Evolutionary conservation across 2,329 filamentous ascomycete genomes (phyloP).

Genomic region (Cercospora brassicicola): DNA sequence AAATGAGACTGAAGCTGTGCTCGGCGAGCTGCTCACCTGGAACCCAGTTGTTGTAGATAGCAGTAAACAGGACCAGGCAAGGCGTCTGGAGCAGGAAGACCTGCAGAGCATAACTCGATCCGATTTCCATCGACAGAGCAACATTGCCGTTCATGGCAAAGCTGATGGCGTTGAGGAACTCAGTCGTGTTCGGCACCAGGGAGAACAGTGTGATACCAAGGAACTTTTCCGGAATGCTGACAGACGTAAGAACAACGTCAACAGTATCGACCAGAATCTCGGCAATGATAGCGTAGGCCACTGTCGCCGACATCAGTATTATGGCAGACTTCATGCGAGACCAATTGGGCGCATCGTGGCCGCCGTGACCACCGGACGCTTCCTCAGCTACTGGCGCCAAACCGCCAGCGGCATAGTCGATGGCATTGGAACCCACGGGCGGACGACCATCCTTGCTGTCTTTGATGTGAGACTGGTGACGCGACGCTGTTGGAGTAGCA

Average conservation of each 20-base stretch:
- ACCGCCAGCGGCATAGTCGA: conserved; percentile 34
- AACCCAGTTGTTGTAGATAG: conserved; percentile 63
- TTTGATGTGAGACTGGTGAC: conserved; percentile 22
- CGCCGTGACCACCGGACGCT: conserved; percentile 54
- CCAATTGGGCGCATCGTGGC: conserved; percentile 99
- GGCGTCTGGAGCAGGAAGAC: conserved; percentile 94
- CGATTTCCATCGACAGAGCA: conserved; percentile 97
- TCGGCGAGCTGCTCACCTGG: conserved; percentile 55
- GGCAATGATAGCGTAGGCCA: conserved; percentile 94
- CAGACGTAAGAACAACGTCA: conserved; percentile 87
- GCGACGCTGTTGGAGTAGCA: conserved; percentile 16
- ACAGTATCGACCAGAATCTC: conserved; percentile 97
- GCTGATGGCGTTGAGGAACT: conserved; percentile 98
- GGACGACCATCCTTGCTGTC: conserved; percentile 18
- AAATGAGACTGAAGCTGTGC: conserved; percentile 80
- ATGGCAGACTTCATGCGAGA: conserved; percentile 85
- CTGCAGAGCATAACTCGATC: conserved; percentile 92
- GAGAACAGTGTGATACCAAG: conserved; percentile 95
- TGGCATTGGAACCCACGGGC: not conserved
- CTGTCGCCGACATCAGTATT: conserved; percentile 82
- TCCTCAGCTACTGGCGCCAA: conserved; percentile 33
- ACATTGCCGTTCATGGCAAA: conserved; percentile 99
- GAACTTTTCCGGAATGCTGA: conserved; percentile 95
- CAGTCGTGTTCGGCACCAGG: conserved; percentile 94
- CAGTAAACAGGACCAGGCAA: conserved; percentile 86